phyloP scores from a whole-genome alignment of 441 rosid genomes.

The Brassica hybrid region DNA sequence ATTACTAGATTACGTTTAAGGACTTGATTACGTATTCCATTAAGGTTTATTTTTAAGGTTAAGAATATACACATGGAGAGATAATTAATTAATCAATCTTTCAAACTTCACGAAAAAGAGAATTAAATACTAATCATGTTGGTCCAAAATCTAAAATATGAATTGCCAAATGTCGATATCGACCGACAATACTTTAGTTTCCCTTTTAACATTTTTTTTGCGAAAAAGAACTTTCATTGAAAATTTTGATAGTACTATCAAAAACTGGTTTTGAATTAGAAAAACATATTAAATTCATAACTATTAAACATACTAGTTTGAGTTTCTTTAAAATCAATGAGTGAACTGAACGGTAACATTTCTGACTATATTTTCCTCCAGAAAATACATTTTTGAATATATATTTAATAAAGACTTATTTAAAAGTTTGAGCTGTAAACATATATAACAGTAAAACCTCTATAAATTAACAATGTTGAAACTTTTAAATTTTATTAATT shows the following conservation, averaged over 20 bases:
- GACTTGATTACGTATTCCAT: no score
- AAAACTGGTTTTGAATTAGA: constrained; percentile 4
- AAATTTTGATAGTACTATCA: background rate
- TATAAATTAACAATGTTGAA: no score
- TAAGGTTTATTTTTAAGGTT: background rate
- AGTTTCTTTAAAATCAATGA: background rate
- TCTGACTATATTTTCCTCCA: background rate
- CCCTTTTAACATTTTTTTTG: background rate
- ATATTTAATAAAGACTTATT: background rate
- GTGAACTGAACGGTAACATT: constrained; percentile 1
- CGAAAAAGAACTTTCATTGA: constrained; percentile 8
- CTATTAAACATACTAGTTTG: background rate
- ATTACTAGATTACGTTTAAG: no score
- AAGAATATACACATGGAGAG: background rate
- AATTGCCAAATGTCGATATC: background rate
- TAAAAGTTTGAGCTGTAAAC: constrained; percentile 13
- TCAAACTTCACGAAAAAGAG: background rate
- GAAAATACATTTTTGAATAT: background rate
- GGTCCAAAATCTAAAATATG: background rate
- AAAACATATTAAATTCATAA: background rate
- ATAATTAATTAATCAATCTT: background rate
- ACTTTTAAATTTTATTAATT: no score
- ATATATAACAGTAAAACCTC: no score
- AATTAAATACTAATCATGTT: background rate
- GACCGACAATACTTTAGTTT: background rate